Percentiles rank a stretch among this genome's conserved stretches.
Conservation (phyloP, 768 basidiomycete genomes). For the Dioszegia hungarica region DNA sequence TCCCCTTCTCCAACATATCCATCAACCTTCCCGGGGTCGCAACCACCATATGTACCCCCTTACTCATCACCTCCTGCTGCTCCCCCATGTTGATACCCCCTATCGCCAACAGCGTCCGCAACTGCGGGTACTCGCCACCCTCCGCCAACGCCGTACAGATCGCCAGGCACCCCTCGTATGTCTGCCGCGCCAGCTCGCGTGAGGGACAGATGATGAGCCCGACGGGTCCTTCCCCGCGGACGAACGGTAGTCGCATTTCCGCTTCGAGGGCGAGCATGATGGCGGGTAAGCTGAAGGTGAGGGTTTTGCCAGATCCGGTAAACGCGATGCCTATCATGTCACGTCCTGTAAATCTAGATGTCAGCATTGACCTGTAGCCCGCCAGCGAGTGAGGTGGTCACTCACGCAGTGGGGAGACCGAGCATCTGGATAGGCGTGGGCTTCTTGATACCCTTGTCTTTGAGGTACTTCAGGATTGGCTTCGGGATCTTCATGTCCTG, state of each 20-base stretch:
- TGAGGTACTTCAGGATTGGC: conserved; percentile 73
- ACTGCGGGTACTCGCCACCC: conserved; percentile 69
- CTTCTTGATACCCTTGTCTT: conserved; percentile 71
- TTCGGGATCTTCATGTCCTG: conserved; percentile 99
- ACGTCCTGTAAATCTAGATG: conserved; percentile 67
- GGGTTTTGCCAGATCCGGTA: conserved; percentile 96
- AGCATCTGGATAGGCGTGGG: conserved; percentile 97
- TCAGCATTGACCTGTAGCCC: conserved; percentile 50
- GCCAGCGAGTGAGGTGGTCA: not conserved
- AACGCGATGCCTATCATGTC: conserved; percentile 99
- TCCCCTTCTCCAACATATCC: conserved; percentile 95
- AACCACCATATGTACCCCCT: conserved; percentile 90
- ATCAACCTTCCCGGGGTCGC: conserved; percentile 95
- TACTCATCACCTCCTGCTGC: conserved; percentile 83
- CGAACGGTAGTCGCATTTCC: conserved; percentile 80
- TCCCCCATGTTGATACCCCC: conserved; percentile 98
- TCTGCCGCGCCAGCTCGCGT: conserved; percentile 92
- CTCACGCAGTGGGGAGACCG: conserved; percentile 82
- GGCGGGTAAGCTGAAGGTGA: conserved; percentile 95
- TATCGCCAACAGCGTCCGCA: conserved; percentile 87
- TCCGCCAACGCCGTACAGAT: conserved; percentile 81
- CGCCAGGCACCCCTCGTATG: conserved; percentile 83
- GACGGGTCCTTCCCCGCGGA: conserved; percentile 93
- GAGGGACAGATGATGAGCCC: conserved; percentile 95
- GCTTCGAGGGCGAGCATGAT: conserved; percentile 96